Base-by-base conservation (phyloP, 352 stramenopile genomes). In the Globisporangium middletonii region DNA sequence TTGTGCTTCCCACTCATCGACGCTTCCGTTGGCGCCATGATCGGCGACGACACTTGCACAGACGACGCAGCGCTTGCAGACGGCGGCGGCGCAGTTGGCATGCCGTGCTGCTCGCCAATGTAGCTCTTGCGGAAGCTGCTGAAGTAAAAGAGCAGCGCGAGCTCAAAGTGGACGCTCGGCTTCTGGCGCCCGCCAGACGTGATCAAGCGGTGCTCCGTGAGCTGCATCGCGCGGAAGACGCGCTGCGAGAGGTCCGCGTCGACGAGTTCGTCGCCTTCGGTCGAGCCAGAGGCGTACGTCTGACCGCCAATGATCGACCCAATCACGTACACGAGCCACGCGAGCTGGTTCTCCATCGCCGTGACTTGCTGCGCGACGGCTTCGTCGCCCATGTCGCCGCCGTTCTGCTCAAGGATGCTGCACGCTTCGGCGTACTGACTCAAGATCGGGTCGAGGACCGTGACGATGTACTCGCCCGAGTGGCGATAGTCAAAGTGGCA, bases 281-380 rank as follows among this genome's bases (percentile, higher is more conserved):
- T 90, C 23, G 94, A 88, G 18, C 88, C 85, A 0, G 90, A 94
- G 18, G 89, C 95, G 73, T 97, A 99, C 65, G 86, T 90, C 71
- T 99, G 95, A 4, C 94, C 95, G 43, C 95, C 96, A 54, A 99
- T 96, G 65, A 99, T 95, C 5, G 94, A 85, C 19, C 92, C 96
- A 53, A 98, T 91, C 23, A 98, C 93, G 68, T 99, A 98, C 46
- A 97, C 94, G 23, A 99, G 70, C 97, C 97, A 99, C 15, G 96
- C 97, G 49, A 98, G 71, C 69, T 99, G 93, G 50, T 92, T 96
- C 69, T 99, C 97, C 62, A 98, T 83, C 42, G 73, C 88, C 49
- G 77, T 65, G 23, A 91, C 63, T 44, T 84, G 78, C 54, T 91
- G 77, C 38, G 92, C 72, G 8, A 78, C 70, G 3, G 60, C 57